Base-by-base conservation (phyloP, 2,329 filamentous ascomycete genomes). In the Pseudogymnoascus sp. region DNA sequence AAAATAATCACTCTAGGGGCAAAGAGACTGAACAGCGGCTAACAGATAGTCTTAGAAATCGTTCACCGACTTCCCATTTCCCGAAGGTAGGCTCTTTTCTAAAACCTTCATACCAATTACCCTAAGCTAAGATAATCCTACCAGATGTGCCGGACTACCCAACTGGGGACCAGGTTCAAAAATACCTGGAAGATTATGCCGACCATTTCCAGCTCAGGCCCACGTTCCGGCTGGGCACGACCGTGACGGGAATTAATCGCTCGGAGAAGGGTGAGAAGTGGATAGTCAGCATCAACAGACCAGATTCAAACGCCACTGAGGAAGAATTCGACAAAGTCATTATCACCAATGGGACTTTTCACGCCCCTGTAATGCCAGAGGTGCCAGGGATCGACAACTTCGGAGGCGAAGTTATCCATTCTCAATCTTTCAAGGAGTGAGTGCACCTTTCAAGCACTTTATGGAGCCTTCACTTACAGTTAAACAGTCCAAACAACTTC, bases 61-160 rank as follows among this genome's bases (percentile, higher is more conserved):
- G 7, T 75, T 76, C 65, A 72, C 76, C 2, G 77, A 80, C 65
- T 79, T 73, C 60, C 76, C 77, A 0, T 77, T 79, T 65, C 72
- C 76, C 7, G 77, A 77, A 7, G 70, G 75, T 73, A 66, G 68
- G 71, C 72, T 61, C 59, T 56, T 2, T 17, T 29, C 15, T 15
- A 26, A 13, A 10, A 7, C 2, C 26, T 13, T 2, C 9, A 50
- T 3, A 2, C 29, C n/a, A 1, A 15, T 56, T 33, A 2, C n/a
- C 6, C n/a, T 29, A 19, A 33, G 11, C 37, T 59, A 29, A 37
- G 15, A 11, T 23, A 15, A 13, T 1, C n/a, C 17, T 35, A 5
- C 11, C 15, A 65, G 64, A 64, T 37, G 35, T 62, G 4, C 64
- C 59, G 26, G 26, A 50, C 7, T 61, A 44, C 33, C 65, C 61